A percentile compares a stretch with the other conserved stretches of the same genome.
Evolutionary conservation across 495 filamentous ascomycete genomes (phyloP).

Genomic region (Aspergillus affinis): DNA sequence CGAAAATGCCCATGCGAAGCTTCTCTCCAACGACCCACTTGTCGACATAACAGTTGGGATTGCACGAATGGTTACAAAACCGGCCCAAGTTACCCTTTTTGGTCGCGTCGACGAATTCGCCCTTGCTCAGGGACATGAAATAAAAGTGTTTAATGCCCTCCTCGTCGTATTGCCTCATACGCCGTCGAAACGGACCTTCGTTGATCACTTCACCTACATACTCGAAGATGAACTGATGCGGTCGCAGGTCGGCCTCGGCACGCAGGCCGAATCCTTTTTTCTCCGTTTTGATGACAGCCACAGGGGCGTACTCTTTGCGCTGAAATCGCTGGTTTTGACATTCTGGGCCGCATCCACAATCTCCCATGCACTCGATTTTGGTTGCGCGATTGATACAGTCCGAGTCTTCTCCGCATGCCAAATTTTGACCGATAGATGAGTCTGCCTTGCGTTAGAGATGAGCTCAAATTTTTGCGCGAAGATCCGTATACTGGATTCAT

Average conservation of each 20-base stretch:
- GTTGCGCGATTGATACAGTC: constrained; percentile 99
- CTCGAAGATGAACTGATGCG: constrained; percentile 92
- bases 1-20: constrained; percentile 98
- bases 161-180: constrained; percentile 88
- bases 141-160: constrained; percentile 99
- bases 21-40: constrained; percentile 99
- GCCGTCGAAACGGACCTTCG: constrained; percentile 79
- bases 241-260: constrained; percentile 69
- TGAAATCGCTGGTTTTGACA: constrained; percentile 98
- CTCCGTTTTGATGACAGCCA: constrained; percentile 93
- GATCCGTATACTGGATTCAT: not conserved
- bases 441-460: constrained; percentile 52
- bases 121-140: constrained; percentile 98
- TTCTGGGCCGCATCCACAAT: constrained; percentile 79
- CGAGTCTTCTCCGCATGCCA: constrained; percentile 92
- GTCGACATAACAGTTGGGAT: constrained; percentile 98
- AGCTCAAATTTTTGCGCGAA: not conserved
- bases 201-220: constrained; percentile 99
- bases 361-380: constrained; percentile 90
- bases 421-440: constrained; percentile 58
- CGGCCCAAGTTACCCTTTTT: constrained; percentile 94
- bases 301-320: constrained; percentile 81
- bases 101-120: constrained; percentile 96
- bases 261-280: constrained; percentile 96
- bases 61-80: constrained; percentile 99